Base-by-base conservation (phyloP, 805 yeast species). In the Yueomyces sp. region DNA sequence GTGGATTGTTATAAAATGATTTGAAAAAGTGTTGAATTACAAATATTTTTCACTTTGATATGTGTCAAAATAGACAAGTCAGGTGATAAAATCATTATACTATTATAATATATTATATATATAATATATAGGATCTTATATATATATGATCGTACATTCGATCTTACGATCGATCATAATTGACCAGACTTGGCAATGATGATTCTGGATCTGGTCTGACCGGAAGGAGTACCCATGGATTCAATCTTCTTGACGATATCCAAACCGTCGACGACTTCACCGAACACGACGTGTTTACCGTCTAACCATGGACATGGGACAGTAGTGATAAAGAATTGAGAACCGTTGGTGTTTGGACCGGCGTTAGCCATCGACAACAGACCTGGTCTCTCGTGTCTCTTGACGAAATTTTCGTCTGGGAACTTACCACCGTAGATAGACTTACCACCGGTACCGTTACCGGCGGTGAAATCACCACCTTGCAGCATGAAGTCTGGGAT, bases 401-500 rank as follows among this genome's bases (percentile, higher is more conserved):
- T 70, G 61, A 58, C 51, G 62, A 83, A 83, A 76, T 81, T 82
- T 65, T 83, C 94, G 59, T 83, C 94, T 44, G 62, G 60, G 67
- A 83, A 83, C 63, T 74, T 79, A 48, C 74, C 78, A 55, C 90
- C 90, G 66, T 83, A 84, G 69, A 84, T 84, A 48, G 90, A 81
- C 68, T 81, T 82, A 68, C 98, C 98, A 67, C 98, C 98, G 59
- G 94, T 83, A 66, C 98, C 98, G 71, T 87, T 83, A 69, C 85
- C 86, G 69, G 74, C 72, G 66, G 92, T 83, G 78, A 85, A 82
- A 68, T 85, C 94, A 75, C 94, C 94, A 69, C 94, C 97, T 76
- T 92, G 97, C 66, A 92, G 76, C 98, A 90, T 90, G 77, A 92
- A 92, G 68, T 85, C 81, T 60, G 96, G 96, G 60, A 87, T 87